Conservation (phyloP, 139 green algal species). For the Chlamydomonas sphaeroides region DNA sequence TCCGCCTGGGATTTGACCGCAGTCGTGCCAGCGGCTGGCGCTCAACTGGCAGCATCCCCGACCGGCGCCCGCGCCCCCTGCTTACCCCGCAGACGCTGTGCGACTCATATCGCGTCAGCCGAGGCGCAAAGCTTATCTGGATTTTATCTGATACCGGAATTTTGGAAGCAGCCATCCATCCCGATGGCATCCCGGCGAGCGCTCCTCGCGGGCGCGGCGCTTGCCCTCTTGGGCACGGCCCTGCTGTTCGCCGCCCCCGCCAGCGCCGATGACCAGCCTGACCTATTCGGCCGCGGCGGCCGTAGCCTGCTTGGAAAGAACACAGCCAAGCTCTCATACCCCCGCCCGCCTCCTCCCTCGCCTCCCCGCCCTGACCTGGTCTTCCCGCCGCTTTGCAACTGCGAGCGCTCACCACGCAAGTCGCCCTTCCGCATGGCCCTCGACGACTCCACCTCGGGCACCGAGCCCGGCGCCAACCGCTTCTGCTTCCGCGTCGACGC, state of each 20-base stretch:
- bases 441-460: background rate
- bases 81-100: no score
- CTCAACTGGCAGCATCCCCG: no score
- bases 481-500: conserved; percentile 4
- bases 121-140: background rate
- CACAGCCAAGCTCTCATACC: background rate
- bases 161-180: background rate
- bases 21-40: no score
- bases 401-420: conserved; percentile 14
- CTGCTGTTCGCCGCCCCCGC: background rate
- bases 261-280: background rate
- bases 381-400: conserved; percentile 36
- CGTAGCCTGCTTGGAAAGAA: background rate
- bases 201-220: background rate
- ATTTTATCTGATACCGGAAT: background rate
- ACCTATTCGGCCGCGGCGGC: background rate
- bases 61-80: no score
- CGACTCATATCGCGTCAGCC: no score
- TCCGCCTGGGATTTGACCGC: no score
- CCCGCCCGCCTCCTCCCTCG: background rate
- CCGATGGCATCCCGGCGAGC: background rate
- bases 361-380: background rate
- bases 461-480: background rate
- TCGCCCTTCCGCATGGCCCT: conserved; percentile 31
- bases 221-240: background rate